phyloP scores from a whole-genome alignment of 1,284 basidiomycete genomes.

The Ganoderma meredithae region DNA sequence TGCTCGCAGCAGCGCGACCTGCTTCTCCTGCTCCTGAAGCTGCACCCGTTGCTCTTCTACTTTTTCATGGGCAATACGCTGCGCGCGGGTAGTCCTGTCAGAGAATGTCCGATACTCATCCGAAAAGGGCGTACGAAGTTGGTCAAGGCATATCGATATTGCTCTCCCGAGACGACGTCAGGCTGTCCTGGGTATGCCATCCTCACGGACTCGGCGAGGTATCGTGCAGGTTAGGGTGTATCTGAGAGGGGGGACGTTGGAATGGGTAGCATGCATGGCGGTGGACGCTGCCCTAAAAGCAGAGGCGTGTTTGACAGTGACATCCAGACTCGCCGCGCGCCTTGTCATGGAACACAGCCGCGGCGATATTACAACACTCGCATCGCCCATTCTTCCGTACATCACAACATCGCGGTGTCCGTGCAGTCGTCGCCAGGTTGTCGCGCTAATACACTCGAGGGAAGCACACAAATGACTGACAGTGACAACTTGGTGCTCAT shows the following conservation, averaged over 20 bases:
- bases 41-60: constrained; percentile 82
- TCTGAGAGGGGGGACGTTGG: not conserved
- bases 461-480: not conserved
- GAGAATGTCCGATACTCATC: not conserved
- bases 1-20: constrained; percentile 72
- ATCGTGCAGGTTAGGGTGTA: not conserved
- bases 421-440: not conserved
- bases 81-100: constrained; percentile 12
- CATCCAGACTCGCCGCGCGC: not conserved
- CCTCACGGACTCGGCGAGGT: not conserved
- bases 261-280: constrained; percentile 7
- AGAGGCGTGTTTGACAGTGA: constrained; percentile 9
- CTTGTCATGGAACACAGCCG: constrained; percentile 18
- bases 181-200: constrained; percentile 34
- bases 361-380: constrained; percentile 8
- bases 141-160: constrained; percentile 80
- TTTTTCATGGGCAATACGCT: constrained; percentile 87
- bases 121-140: constrained; percentile 67
- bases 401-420: not conserved
- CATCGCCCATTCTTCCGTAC: not conserved
- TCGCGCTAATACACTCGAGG: no score
- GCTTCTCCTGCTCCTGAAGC: constrained; percentile 82
- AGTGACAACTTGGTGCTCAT: not conserved
- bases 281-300: constrained; percentile 12
- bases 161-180: constrained; percentile 72